These are phyloP conservation scores for Talaromyces thailandensis DNA, from an alignment of 495 filamentous ascomycete genomes.

Conservation along the genomic window DNA sequence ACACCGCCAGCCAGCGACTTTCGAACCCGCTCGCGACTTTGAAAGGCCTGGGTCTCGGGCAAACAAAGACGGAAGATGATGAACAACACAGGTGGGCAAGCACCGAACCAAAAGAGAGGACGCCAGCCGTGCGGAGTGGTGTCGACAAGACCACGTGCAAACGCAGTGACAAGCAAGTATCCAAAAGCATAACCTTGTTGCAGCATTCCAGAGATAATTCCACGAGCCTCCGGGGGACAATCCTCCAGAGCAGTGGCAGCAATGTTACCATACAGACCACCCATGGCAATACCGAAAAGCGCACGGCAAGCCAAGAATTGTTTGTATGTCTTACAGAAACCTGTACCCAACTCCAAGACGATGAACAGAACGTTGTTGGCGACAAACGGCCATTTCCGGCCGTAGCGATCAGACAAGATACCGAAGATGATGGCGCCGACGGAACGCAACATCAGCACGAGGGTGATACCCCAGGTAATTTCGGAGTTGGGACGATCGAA, in stretches of 20 bases:
- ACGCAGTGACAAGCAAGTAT: constrained; percentile 71
- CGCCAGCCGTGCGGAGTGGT: constrained; percentile 68
- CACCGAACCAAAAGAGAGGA: constrained; percentile 84
- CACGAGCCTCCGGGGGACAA: constrained; percentile 63
- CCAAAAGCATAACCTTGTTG: constrained; percentile 90
- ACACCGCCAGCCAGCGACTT: constrained; percentile 35
- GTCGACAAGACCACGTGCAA: constrained; percentile 61
- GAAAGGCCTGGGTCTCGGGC: constrained; percentile 65
- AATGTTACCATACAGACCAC: constrained; percentile 79
- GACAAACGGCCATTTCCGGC: constrained; percentile 82
- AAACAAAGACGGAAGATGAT: constrained; percentile 69
- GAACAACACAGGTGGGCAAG: constrained; percentile 69
- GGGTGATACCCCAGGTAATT: constrained; percentile 87
- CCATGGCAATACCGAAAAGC: constrained; percentile 87
- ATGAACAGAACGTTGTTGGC: constrained; percentile 80
- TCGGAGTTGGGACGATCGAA: constrained; percentile 62
- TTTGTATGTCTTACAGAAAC: constrained; percentile 67
- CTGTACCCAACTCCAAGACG: constrained; percentile 67
- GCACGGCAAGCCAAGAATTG: constrained; percentile 74
- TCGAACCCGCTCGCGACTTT: constrained; percentile 52
- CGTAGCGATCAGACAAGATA: constrained; percentile 72
- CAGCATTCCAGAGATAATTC: constrained; percentile 70
- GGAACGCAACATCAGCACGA: constrained; percentile 73
- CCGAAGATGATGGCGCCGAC: constrained; percentile 69
- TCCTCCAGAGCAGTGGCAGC: constrained; percentile 83